Evolutionary conservation across 495 filamentous ascomycete species (phyloP).

Genomic region (Penicillium ochrochloron): DNA sequence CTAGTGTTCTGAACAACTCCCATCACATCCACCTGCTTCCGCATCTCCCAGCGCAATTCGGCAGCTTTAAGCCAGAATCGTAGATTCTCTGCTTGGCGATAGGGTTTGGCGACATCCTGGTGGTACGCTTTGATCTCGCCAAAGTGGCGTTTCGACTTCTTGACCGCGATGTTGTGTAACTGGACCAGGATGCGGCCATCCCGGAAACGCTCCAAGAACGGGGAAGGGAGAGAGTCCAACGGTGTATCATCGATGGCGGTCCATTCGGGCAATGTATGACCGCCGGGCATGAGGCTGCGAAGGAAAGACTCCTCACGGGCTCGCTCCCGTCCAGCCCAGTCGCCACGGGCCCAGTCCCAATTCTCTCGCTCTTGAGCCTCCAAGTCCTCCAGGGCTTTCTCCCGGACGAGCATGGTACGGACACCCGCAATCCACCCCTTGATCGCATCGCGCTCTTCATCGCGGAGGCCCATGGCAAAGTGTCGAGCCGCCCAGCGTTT

Average conservation of each 20-base stretch:
- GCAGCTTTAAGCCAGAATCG: constrained; percentile 96
- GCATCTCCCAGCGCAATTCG: constrained; percentile 90
- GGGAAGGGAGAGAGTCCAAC: constrained; percentile 61
- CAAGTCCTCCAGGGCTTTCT: constrained; percentile 72
- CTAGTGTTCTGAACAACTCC: constrained; percentile 76
- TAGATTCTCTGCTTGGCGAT: constrained; percentile 90
- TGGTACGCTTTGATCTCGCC: constrained; percentile 90
- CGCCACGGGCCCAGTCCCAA: constrained; percentile 78
- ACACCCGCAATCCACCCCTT: constrained; percentile 76
- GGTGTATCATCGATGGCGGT: constrained; percentile 57
- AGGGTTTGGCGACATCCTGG: constrained; percentile 89
- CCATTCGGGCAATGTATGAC: constrained; percentile 69
- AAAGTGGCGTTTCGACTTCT: constrained; percentile 82
- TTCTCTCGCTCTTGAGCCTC: constrained; percentile 71
- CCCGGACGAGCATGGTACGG: constrained; percentile 71
- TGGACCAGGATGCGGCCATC: constrained; percentile 82
- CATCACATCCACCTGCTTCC: constrained; percentile 83
- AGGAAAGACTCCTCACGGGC: constrained; percentile 88
- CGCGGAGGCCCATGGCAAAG: constrained; percentile 81
- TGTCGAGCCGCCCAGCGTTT: constrained; percentile 87
- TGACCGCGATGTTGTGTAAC: constrained; percentile 86
- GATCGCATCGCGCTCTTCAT: constrained; percentile 74
- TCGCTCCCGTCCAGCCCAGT: constrained; percentile 78
- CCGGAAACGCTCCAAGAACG: constrained; percentile 72
- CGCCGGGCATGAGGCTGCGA: constrained; percentile 56